Conservation (phyloP, 2,329 filamentous ascomycete species). For the Periconia macrospinosa region DNA sequence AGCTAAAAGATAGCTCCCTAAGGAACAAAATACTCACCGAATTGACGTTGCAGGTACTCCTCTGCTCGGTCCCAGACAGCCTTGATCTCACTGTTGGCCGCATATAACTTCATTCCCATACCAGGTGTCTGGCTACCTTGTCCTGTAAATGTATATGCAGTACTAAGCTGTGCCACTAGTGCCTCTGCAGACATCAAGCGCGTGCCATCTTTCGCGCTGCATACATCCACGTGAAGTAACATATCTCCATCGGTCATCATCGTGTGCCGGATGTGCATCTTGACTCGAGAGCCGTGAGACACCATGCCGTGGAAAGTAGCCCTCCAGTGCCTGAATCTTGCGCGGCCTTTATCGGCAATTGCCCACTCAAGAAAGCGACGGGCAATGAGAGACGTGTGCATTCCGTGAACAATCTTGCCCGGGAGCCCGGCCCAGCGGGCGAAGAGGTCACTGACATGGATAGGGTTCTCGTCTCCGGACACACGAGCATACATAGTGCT, state of each 20-base stretch:
- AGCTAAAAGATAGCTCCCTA: too few species aligned
- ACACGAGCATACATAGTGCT: slow-evolving; percentile 24
- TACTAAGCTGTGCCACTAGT: slow-evolving; percentile 31
- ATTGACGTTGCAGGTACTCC: slow-evolving; percentile 1
- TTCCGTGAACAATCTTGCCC: slow-evolving; percentile 45
- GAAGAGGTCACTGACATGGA: slow-evolving; percentile 42
- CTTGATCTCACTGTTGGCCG: slow-evolving; percentile 26
- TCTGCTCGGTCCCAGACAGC: slow-evolving; percentile 58
- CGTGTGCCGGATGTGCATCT: slow-evolving; percentile 32
- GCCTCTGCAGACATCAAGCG: slow-evolving; percentile 29
- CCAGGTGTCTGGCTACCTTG: slow-evolving; percentile 43
- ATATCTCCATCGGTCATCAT: slow-evolving; percentile 35
- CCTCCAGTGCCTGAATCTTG: slow-evolving; percentile 22
- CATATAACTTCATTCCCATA: slow-evolving; percentile 48
- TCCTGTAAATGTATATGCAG: slow-evolving; percentile 44
- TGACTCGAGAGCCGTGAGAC: slow-evolving; percentile 34
- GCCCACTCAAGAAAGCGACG: slow-evolving; percentile 24
- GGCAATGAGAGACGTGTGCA: slow-evolving; percentile 39
- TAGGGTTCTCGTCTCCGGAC: slow-evolving; percentile 45
- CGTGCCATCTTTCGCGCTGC: too few species aligned
- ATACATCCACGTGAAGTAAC: too few species aligned
- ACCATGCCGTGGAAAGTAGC: slow-evolving; percentile 43
- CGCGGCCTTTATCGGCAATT: slow-evolving; percentile 18
- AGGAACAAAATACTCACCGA: slow-evolving; percentile 13
- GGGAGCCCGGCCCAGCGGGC: slow-evolving; percentile 38